A percentile compares a stretch with the other conserved stretches of the same genome.
Conservation (phyloP, 2,329 filamentous ascomycete species). For the Phoma sp. region DNA sequence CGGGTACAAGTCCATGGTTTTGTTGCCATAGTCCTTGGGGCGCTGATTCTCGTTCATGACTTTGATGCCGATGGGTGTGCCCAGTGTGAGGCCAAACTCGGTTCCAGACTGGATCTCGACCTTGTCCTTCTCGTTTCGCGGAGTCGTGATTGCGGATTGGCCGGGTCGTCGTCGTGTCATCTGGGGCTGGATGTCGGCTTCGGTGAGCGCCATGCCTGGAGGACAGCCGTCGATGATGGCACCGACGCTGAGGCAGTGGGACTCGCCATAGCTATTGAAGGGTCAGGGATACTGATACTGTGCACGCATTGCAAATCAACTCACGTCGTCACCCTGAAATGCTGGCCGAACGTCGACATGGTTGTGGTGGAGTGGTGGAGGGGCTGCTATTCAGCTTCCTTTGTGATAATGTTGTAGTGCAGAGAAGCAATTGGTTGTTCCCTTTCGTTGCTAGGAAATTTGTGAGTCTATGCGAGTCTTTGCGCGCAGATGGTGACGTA, state of each 20-base stretch:
- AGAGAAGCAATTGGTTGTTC: constrained; percentile 7
- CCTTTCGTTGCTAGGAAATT: neutral
- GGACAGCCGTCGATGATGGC: constrained; percentile 95
- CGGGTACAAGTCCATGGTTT: constrained; percentile 90
- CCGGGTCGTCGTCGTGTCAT: constrained; percentile 90
- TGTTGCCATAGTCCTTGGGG: constrained; percentile 87
- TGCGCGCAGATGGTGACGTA: constrained; percentile 4
- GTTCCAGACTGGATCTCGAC: constrained; percentile 93
- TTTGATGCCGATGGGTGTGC: constrained; percentile 86
- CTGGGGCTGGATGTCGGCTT: constrained; percentile 90
- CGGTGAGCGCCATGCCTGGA: constrained; percentile 83
- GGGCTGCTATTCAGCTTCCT: constrained; percentile 10
- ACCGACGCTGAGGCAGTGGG: constrained; percentile 89
- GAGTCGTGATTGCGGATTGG: constrained; percentile 88
- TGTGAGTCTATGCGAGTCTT: neutral
- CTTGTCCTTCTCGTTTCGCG: constrained; percentile 87
- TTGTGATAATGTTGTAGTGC: neutral
- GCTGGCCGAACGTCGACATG: constrained; percentile 79
- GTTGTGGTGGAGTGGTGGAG: constrained; percentile 15
- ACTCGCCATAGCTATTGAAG: constrained; percentile 72
- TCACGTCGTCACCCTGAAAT: constrained; percentile 84
- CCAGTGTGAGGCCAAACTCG: constrained; percentile 86
- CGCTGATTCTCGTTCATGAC: constrained; percentile 93
- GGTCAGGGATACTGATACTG: constrained; percentile 17
- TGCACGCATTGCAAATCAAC: constrained; percentile 37